Evolutionary conservation across 768 basidiomycete species (phyloP).

Genomic region (Coprinopsis sp.): DNA sequence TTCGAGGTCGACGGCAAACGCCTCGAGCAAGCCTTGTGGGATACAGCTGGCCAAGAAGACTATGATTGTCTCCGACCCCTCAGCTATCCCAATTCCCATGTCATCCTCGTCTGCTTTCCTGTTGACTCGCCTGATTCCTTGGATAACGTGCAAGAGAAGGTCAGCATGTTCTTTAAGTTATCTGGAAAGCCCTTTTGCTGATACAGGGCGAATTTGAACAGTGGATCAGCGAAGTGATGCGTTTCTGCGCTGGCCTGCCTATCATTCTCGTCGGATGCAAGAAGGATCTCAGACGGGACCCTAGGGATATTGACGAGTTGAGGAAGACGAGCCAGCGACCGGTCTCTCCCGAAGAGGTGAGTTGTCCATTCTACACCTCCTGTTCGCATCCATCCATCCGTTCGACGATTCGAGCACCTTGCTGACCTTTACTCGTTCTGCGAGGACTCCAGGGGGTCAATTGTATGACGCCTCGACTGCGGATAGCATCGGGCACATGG

Average conservation of each 20-base stretch:
- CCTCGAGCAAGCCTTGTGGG: slow-evolving; percentile 98
- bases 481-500: too few species aligned
- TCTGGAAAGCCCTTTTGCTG: not conserved
- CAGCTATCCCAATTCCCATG: slow-evolving; percentile 97
- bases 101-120: slow-evolving; percentile 99
- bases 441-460: too few species aligned
- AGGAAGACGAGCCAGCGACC: slow-evolving; percentile 92
- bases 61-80: slow-evolving; percentile 98
- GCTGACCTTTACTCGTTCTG: too few species aligned
- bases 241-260: slow-evolving; percentile 92
- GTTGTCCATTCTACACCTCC: slow-evolving; percentile 20
- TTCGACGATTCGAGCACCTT: too few species aligned
- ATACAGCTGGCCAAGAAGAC: slow-evolving; percentile 95
- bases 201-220: slow-evolving; percentile 25
- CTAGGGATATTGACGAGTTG: slow-evolving; percentile 89
- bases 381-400: too few species aligned
- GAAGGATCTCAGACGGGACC: slow-evolving; percentile 95
- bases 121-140: too few species aligned
- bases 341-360: slow-evolving; percentile 88
- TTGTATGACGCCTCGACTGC: too few species aligned
- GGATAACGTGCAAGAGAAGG: too few species aligned
- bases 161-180: too few species aligned
- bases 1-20: slow-evolving; percentile 98
- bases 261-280: slow-evolving; percentile 99
- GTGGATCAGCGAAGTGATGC: slow-evolving; percentile 99